A percentile compares a stretch with the other conserved stretches of the same genome.
phyloP scores from a whole-genome alignment of 768 basidiomycete species.

The Gyrodon lividus region DNA sequence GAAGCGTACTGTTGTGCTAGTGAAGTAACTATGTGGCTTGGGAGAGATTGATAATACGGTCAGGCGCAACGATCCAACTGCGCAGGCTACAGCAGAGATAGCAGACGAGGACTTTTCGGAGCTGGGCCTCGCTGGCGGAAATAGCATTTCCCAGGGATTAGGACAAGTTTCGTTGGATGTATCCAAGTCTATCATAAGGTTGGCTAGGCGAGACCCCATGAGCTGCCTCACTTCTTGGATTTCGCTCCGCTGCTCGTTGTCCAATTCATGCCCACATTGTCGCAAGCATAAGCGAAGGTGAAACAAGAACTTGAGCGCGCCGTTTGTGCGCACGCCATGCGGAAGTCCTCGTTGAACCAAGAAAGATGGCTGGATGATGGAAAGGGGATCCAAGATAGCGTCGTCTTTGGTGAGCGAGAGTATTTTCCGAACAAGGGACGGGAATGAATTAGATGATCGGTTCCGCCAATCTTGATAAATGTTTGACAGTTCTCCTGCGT shows the following conservation, averaged over 20 bases:
- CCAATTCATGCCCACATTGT: conserved; percentile 42
- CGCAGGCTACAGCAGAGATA: conserved; percentile 14
- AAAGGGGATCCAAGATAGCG: conserved; percentile 68
- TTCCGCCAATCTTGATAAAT: conserved; percentile 31
- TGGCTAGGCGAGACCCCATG: conserved; percentile 38
- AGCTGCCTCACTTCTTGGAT: conserved; percentile 36
- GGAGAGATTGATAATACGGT: conserved; percentile 21
- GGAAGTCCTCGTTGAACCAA: conserved; percentile 76
- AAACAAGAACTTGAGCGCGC: conserved; percentile 73
- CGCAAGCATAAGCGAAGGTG: conserved; percentile 58
- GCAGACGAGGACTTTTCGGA: conserved; percentile 5
- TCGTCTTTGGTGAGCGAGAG: conserved; percentile 50
- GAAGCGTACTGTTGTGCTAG: conserved; percentile 24
- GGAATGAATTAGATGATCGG: conserved; percentile 32
- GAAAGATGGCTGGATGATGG: conserved; percentile 81
- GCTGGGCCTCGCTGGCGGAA: conserved; percentile 10
- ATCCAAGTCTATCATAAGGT: conserved; percentile 45
- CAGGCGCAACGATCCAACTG: conserved; percentile 17
- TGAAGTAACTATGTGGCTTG: conserved; percentile 23
- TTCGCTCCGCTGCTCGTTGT: conserved; percentile 10
- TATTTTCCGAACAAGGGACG: conserved; percentile 45
- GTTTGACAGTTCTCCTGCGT: conserved; percentile 9
- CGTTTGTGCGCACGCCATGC: conserved; percentile 62
- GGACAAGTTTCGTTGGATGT: conserved; percentile 28
- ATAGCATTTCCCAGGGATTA: conserved; percentile 24